phyloP scores from a whole-genome alignment of 2,329 filamentous ascomycete species.

The Stylonectria norvegica region DNA sequence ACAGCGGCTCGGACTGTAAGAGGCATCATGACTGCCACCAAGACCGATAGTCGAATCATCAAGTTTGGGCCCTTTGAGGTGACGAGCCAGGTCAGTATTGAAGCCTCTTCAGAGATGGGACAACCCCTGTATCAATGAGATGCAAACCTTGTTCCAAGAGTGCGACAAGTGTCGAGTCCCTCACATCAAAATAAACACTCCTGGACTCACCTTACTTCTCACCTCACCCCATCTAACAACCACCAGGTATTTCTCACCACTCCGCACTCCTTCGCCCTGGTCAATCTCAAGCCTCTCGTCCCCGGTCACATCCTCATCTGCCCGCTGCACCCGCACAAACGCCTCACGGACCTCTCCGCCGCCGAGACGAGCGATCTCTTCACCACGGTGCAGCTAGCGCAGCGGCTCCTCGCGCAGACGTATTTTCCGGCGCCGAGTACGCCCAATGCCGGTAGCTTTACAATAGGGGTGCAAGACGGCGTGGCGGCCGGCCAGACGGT shows the following conservation, averaged over 20 bases:
- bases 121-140: not conserved
- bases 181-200: too few relatives aligned
- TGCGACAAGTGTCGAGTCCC: too few relatives aligned
- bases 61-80: slow-evolving; percentile 76
- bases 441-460: slow-evolving; percentile 68
- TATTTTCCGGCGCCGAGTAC: slow-evolving; percentile 53
- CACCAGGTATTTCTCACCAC: slow-evolving; percentile 82
- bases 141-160: too few relatives aligned
- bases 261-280: slow-evolving; percentile 75
- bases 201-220: not conserved
- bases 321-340: slow-evolving; percentile 64
- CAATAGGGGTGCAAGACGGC: slow-evolving; percentile 94
- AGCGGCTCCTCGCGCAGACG: slow-evolving; percentile 64
- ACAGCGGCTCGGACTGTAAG: slow-evolving; percentile 10
- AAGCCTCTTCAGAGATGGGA: not conserved
- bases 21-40: slow-evolving; percentile 31
- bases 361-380: slow-evolving; percentile 80
- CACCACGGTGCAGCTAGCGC: slow-evolving; percentile 76
- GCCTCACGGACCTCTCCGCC: slow-evolving; percentile 69
- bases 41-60: slow-evolving; percentile 35
- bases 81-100: slow-evolving; percentile 63
- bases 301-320: slow-evolving; percentile 92
- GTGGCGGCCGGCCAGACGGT: slow-evolving; percentile 89
- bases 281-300: slow-evolving; percentile 92
- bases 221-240: slow-evolving; percentile 2